Evolutionary conservation across 108 stramenopile genomes (phyloP), one percentile per base, ranked within the genome.

Genomic region (Mediolabrus comicus): DNA sequence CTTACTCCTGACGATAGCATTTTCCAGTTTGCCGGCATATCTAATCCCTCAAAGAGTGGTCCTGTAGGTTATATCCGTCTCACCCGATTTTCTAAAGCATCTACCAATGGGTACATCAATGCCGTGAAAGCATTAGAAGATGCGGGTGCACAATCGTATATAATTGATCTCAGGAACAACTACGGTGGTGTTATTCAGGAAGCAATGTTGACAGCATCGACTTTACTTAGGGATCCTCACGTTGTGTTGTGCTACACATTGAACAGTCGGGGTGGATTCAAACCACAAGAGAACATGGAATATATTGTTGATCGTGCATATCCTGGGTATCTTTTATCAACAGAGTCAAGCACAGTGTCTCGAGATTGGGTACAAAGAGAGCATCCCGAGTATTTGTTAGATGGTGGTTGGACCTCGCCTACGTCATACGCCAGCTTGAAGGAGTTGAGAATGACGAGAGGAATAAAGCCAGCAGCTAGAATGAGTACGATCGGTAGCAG

Each of bases 101-200:
- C 88, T 11, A 92, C 92, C 6, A 66, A 74, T 51, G 88, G 86
- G 9, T 90, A 80, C 62, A 58, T 88, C 2, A 41, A 88, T 38
- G 92, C 92, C 29, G 75, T 90, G 11, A 68, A 75, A 27, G 64
- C 29, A 10, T 64, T 92, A 34, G 92, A 92, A 69, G 79, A 73
- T 16, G 82, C 72, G n/a, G 92, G 86, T 5, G 92, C 88, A 9
- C 51, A 83, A 53, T 86, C 87, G n/a, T 92, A 88, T 58, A 87
- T 92, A 3, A 79, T 92, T 31, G 92, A 92, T 71, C 51, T 92
- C 10, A 68, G 92, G 43, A 92, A 92, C 78, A 89, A 89, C 41
- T 92, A 92, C 35, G 92, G 92, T 41, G 92, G 92, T 17, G 77
- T 88, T 52, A 85, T 92, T 65, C 92, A 92, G 69, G 92, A 92